Base-by-base conservation (phyloP, 1,284 basidiomycete species). In the Trichosporon sp. region DNA sequence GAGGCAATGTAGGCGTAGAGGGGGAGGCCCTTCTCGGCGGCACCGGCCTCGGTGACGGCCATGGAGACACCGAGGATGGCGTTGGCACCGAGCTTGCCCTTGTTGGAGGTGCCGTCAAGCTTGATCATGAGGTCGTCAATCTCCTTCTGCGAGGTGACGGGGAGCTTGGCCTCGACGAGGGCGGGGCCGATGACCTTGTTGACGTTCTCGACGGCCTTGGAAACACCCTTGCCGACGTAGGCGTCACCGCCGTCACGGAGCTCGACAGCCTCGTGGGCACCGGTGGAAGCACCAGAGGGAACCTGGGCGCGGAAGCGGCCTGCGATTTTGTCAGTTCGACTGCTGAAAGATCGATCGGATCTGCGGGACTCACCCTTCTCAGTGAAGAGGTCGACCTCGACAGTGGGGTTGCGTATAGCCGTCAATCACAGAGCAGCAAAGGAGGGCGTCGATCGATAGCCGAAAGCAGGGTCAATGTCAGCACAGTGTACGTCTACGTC, bases 31-130 rank as follows among this genome's bases (percentile, higher is more conserved):
- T 95, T 95, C 86, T 95, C 92, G 68, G 89, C 91, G 64, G 97
- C 97, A 80, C 87, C 97, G 74, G 97, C 97, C 86, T 94, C 91
- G 69, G 93, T 89, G 70, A 92, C 93, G 64, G 96, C 97, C 84
- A 98, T 98, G 74, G 93, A 97, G 78, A 99, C 93, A 86, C 95
- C 97, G 72, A 99, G 92, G 84, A 99, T 98, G 81, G 97, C 97
- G 85, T 99, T 99, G 73, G 97, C 97, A 79, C 97, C 97, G 80
- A 98, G 91, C 86, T 97, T 98, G 85, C 94, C 94, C 89, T 99
- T 99, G 91, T 99, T 99, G 76, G 92, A 86, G 70, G 95, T 95
- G 71, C 94, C 95, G 83, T 99, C 96, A 80, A 95, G 89, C 87
- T 98, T 96, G 89, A 98, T 96, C 83, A 99, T 88, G 87, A 99